These are phyloP conservation scores for Malus sieversii DNA, from an alignment of 306 rosid genomes.

Conservation along the genomic window DNA sequence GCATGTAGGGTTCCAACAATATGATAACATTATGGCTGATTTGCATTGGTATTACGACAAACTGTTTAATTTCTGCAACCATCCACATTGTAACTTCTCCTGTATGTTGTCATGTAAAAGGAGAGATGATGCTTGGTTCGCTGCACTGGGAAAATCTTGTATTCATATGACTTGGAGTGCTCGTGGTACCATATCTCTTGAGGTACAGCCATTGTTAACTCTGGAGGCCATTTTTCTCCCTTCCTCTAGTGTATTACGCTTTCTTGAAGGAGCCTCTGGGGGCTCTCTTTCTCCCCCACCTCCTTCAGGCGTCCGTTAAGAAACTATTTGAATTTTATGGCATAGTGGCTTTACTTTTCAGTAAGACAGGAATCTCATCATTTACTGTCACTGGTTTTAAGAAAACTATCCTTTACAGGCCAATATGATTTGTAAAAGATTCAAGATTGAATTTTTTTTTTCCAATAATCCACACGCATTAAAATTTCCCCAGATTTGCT, in stretches of 20 bases:
- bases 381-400: not conserved
- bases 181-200: conserved; percentile 83
- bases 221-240: not conserved
- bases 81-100: not conserved
- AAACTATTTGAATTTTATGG: not conserved
- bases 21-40: not conserved
- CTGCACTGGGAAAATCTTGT: conserved; percentile 78
- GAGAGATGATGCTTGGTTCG: conserved; percentile 94
- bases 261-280: not conserved
- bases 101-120: conserved; percentile 27
- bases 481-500: too few relatives aligned
- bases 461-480: too few relatives aligned
- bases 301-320: not conserved
- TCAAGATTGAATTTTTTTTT: conserved; percentile 1
- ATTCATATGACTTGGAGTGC: conserved; percentile 89
- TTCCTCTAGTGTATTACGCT: not conserved
- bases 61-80: not conserved
- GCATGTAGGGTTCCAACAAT: not conserved
- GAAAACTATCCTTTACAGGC: not conserved
- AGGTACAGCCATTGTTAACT: conserved; percentile 31
- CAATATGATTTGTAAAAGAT: not conserved
- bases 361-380: conserved; percentile 7
- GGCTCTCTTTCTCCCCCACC: not conserved
- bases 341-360: conserved; percentile 11
- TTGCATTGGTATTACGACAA: not conserved